A percentile compares a stretch with the other conserved stretches of the same genome.
Conservation (phyloP, 352 stramenopile species). For the Globisporangium acanthophoron region DNA sequence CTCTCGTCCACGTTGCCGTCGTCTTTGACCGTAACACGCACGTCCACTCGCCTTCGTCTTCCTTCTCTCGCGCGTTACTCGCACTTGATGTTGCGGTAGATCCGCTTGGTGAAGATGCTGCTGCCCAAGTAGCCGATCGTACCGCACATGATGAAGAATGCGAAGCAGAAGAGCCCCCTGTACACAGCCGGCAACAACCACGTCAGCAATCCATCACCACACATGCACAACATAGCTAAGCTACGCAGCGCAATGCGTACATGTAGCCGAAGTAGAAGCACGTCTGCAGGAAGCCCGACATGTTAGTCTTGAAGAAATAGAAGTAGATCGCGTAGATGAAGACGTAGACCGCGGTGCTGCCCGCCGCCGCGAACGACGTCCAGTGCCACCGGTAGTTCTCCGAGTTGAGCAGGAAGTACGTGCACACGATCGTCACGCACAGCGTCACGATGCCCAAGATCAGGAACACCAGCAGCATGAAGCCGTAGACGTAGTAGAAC, state of each 20-base stretch:
- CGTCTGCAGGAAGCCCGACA: slow-evolving; percentile 98
- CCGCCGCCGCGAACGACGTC: slow-evolving; percentile 94
- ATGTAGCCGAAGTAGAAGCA: slow-evolving; percentile 99
- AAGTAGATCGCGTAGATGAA: slow-evolving; percentile 99
- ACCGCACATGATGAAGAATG: slow-evolving; percentile 92
- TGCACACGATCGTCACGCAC: slow-evolving; percentile 98
- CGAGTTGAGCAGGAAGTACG: slow-evolving; percentile 98
- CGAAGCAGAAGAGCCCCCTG: slow-evolving; percentile 89
- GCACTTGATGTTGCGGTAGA: slow-evolving; percentile 95
- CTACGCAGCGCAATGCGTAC: slow-evolving; percentile 33
- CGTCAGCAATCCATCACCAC: neutral
- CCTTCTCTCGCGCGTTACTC: slow-evolving; percentile 50
- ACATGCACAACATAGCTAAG: neutral
- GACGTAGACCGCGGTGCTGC: slow-evolving; percentile 94
- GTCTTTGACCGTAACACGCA: too few relatives aligned
- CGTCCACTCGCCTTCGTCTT: too few relatives aligned
- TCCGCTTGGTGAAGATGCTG: slow-evolving; percentile 92
- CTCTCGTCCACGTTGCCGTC: neutral
- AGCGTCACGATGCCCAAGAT: slow-evolving; percentile 98
- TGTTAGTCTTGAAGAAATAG: slow-evolving; percentile 99
- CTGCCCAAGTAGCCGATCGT: slow-evolving; percentile 89
- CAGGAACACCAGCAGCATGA: slow-evolving; percentile 97
- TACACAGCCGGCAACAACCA: slow-evolving; percentile 6
- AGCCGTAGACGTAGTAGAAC: slow-evolving; percentile 99
- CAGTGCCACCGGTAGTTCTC: slow-evolving; percentile 99